Evolutionary conservation across 169 alveolate genomes (phyloP).

Genomic region (Plasmodium malariae): DNA sequence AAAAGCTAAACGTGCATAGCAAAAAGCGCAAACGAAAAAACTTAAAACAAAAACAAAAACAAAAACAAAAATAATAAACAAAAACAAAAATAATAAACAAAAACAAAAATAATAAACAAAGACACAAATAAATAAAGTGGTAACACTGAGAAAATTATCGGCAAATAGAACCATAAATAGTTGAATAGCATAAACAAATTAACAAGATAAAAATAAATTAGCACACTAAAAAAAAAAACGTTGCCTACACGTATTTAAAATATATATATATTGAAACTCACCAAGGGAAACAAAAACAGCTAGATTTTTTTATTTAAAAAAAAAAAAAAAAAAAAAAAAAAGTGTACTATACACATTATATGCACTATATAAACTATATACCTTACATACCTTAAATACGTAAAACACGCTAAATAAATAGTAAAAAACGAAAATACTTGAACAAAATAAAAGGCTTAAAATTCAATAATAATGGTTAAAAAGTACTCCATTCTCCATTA

Average conservation of each 20-base stretch:
- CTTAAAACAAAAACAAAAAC: not conserved
- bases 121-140: slow-evolving; percentile 1
- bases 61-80: not conserved
- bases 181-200: slow-evolving; percentile 1
- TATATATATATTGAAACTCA: not conserved
- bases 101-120: not conserved
- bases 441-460: no score
- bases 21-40: no score
- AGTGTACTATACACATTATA: no score
- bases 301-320: not conserved
- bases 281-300: not conserved
- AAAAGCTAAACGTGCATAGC: no score
- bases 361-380: no score
- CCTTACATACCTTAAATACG: no score
- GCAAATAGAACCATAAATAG: not conserved
- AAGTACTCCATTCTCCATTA: no score
- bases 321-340: no score
- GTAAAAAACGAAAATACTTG: not conserved
- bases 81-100: not conserved
- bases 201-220: not conserved
- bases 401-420: no score
- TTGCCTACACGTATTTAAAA: no score
- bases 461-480: not conserved
- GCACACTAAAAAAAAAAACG: not conserved
- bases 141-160: not conserved